Conservation (phyloP, 83 land plant species). For the Picea abies region DNA sequence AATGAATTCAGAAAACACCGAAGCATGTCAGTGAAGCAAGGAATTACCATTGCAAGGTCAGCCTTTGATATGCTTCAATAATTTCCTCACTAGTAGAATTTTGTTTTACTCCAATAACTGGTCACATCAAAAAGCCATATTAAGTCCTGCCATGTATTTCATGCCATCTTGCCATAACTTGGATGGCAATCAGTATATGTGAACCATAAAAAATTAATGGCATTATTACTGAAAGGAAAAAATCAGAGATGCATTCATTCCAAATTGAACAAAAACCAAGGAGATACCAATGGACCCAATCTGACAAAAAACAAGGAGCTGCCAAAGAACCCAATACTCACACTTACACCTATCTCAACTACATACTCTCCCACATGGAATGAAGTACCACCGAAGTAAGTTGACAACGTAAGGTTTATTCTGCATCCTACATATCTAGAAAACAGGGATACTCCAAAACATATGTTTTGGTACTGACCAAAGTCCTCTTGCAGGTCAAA, state of each 20-base stretch:
- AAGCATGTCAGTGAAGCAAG: not conserved
- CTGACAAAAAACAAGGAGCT: not conserved
- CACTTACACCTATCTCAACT: not conserved
- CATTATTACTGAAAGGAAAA: not conserved
- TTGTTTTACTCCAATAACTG: conserved; percentile 15
- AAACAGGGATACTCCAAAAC: not conserved
- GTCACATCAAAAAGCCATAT: conserved; percentile 3
- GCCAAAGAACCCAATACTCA: not conserved
- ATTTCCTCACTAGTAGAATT: conserved; percentile 10
- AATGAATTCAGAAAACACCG: not conserved
- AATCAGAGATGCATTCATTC: not conserved
- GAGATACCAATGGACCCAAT: not conserved
- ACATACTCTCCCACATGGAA: not conserved
- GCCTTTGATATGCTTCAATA: conserved; percentile 17
- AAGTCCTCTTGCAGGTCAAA: too few relatives aligned
- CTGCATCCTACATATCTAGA: not conserved
- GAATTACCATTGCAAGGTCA: conserved; percentile 13
- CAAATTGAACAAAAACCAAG: not conserved
- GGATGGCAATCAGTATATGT: not conserved
- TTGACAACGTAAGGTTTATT: not conserved
- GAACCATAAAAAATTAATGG: not conserved
- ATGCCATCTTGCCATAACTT: not conserved
- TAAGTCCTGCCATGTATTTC: not conserved
- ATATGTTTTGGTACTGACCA: too few relatives aligned
- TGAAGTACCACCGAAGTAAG: not conserved